Evolutionary conservation across 23 red algal species (phyloP).

Genomic region (Chondrus crispus): DNA sequence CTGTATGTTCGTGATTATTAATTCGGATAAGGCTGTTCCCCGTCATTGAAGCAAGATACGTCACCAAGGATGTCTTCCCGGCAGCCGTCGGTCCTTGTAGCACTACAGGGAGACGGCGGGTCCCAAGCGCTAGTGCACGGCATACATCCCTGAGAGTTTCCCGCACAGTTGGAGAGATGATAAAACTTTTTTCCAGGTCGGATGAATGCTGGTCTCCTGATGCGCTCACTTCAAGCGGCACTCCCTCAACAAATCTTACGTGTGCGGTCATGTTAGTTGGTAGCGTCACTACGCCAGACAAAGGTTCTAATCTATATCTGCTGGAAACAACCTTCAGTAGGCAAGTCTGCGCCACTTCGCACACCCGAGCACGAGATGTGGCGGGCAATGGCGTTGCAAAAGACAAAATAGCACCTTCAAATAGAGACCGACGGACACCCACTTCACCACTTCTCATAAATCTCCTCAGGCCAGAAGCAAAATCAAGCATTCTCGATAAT

Average conservation of each 20-base stretch:
- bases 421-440: conserved; percentile 52
- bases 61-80: conserved; percentile 90
- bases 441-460: background rate
- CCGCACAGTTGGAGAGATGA: conserved; percentile 70
- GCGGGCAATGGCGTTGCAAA: conserved; percentile 75
- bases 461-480: conserved; percentile 21
- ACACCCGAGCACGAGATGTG: no score
- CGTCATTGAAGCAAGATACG: conserved; percentile 70
- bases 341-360: no score
- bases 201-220: no score
- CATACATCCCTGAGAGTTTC: conserved; percentile 66
- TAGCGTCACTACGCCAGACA: no score
- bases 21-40: conserved; percentile 82
- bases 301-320: no score
- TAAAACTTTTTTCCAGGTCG: background rate
- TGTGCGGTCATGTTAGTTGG: no score
- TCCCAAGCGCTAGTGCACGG: conserved; percentile 57
- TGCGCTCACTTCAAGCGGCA: no score
- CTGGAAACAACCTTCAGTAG: no score
- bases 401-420: conserved; percentile 80
- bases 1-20: conserved; percentile 99
- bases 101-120: conserved; percentile 60
- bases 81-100: conserved; percentile 90
- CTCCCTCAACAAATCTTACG: no score
- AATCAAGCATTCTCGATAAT: conserved; percentile 73